These are phyloP conservation scores for Aspergillus transmontanensis DNA, from an alignment of 2,329 filamentous ascomycete species.

Conservation along the genomic window DNA sequence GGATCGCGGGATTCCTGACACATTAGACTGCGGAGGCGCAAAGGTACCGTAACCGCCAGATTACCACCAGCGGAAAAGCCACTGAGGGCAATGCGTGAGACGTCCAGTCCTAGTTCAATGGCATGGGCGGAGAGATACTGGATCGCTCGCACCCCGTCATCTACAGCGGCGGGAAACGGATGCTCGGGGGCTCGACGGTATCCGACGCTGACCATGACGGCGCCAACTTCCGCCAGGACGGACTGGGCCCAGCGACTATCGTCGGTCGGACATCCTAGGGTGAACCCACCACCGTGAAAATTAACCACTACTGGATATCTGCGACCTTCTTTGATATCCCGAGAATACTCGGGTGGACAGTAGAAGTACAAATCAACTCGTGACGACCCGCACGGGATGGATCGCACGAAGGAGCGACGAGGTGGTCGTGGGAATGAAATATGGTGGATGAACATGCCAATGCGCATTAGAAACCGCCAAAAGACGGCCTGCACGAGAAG, in stretches of 20 bases:
- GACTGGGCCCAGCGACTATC: slow-evolving; percentile 62
- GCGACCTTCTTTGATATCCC: slow-evolving; percentile 39
- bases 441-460: slow-evolving; percentile 70
- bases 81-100: slow-evolving; percentile 59
- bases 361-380: slow-evolving; percentile 63
- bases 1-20: slow-evolving; percentile 26
- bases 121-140: slow-evolving; percentile 61
- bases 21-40: slow-evolving; percentile 54
- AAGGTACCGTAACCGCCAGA: slow-evolving; percentile 62
- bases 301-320: slow-evolving; percentile 63
- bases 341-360: slow-evolving; percentile 50
- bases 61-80: slow-evolving; percentile 68
- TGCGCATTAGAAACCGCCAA: slow-evolving; percentile 68
- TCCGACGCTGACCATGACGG: slow-evolving; percentile 63
- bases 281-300: slow-evolving; percentile 67
- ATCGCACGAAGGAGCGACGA: slow-evolving; percentile 60
- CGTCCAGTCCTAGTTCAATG: slow-evolving; percentile 58
- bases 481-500: slow-evolving; percentile 65
- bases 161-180: slow-evolving; percentile 65
- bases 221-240: slow-evolving; percentile 58
- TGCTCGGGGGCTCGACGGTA: slow-evolving; percentile 64
- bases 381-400: slow-evolving; percentile 55
- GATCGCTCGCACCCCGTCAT: slow-evolving; percentile 65
- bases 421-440: slow-evolving; percentile 63
- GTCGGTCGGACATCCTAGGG: slow-evolving; percentile 60